These are phyloP conservation scores for Trapa bicornis DNA, from an alignment of 345 rosid genomes.

Conservation along the genomic window DNA sequence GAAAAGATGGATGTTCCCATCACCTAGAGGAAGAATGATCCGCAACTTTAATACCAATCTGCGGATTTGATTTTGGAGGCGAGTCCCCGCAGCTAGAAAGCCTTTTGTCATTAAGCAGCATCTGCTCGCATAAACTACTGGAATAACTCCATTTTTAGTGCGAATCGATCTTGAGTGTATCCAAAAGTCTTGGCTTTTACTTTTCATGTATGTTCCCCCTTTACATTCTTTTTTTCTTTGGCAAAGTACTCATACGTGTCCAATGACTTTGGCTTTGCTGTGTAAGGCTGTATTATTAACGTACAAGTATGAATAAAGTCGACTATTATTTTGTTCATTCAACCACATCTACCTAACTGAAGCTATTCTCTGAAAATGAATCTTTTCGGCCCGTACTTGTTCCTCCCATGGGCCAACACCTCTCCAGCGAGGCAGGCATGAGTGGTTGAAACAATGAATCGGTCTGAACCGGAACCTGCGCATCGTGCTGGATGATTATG, in stretches of 20 bases:
- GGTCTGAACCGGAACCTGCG: too few relatives aligned
- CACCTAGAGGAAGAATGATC: background rate
- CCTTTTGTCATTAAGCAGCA: background rate
- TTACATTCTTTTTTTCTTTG: background rate
- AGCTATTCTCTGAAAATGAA: background rate
- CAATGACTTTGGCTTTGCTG: too few relatives aligned
- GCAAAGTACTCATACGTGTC: too few relatives aligned
- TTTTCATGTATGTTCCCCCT: background rate
- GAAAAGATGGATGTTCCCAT: background rate
- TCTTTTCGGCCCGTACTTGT: background rate
- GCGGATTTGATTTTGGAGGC: background rate
- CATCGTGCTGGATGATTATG: too few relatives aligned
- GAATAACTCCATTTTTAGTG: background rate
- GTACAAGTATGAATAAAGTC: background rate
- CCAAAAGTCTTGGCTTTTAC: background rate
- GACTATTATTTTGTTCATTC: slow-evolving; percentile 2
- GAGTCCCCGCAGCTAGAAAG: background rate
- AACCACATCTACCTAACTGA: background rate
- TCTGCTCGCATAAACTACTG: background rate
- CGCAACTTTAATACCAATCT: background rate
- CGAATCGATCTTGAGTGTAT: background rate
- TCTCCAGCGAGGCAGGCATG: background rate
- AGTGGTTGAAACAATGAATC: too few relatives aligned
- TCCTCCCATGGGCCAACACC: background rate
- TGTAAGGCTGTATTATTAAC: background rate